phyloP scores from a whole-genome alignment of 2,329 filamentous ascomycete species.

The Phoma herbarum region DNA sequence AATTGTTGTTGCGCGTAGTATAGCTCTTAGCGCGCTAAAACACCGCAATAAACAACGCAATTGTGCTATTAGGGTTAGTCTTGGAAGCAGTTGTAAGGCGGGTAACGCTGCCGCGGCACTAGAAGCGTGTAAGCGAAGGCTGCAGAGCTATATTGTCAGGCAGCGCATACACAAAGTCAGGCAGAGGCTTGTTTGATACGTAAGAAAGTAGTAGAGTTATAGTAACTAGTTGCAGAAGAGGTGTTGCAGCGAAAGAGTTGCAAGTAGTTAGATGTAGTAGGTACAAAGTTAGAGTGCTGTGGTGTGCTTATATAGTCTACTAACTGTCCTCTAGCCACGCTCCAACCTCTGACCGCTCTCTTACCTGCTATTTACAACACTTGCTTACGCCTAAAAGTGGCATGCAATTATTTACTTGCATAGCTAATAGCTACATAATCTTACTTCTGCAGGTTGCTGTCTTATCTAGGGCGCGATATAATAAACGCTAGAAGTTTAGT shows the following conservation, averaged over 20 bases:
- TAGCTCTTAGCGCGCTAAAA: not conserved
- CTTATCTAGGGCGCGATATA: not conserved
- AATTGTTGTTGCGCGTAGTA: not conserved
- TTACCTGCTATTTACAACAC: not conserved
- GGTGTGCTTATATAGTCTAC: too few relatives aligned
- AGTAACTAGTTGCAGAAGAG: not conserved
- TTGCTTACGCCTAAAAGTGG: not conserved
- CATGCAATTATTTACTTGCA: not conserved
- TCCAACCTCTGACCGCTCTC: not conserved
- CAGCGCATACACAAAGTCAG: slow-evolving; percentile 32
- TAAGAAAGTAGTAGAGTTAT: not conserved
- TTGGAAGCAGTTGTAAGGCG: not conserved
- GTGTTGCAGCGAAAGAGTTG: not conserved
- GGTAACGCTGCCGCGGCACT: not conserved
- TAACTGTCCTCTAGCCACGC: not conserved
- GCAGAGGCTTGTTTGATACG: not conserved
- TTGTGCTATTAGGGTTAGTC: not conserved
- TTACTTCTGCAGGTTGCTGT: not conserved
- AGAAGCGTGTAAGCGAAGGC: not conserved
- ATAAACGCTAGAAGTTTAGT: not conserved
- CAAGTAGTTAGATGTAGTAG: not conserved
- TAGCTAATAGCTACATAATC: not conserved
- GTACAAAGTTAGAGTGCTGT: not conserved
- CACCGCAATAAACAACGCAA: not conserved
- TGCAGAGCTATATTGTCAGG: slow-evolving; percentile 11